Conservation (phyloP, 225 moss, liverwort and hornwort genomes). For the Bryum argenteum region DNA sequence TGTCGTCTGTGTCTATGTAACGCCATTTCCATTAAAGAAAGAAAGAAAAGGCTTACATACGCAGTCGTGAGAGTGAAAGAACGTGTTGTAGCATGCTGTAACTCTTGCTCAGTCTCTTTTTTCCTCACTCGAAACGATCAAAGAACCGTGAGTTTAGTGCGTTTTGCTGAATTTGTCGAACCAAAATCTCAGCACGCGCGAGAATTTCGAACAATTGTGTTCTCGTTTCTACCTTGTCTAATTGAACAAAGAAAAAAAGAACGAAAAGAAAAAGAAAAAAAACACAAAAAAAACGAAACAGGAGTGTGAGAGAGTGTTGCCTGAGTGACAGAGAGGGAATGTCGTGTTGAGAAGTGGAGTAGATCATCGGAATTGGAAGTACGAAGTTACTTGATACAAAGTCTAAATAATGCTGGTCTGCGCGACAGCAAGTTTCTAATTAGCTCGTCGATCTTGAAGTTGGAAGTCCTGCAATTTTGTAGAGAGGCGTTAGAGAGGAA, state of each 20-base stretch:
- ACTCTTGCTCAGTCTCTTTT: conserved; percentile 22
- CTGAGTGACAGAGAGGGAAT: not conserved
- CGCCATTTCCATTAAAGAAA: conserved; percentile 22
- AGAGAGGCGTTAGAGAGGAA: not conserved
- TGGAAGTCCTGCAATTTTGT: not conserved
- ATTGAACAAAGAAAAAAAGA: not conserved
- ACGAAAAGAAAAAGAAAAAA: not conserved
- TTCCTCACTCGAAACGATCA: conserved; percentile 8
- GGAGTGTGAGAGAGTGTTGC: conserved; percentile 9
- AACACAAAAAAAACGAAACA: not conserved
- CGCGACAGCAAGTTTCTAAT: conserved; percentile 15
- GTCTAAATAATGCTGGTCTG: conserved; percentile 22
- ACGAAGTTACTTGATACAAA: not conserved
- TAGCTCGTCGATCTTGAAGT: conserved; percentile 1
- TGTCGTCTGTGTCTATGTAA: conserved; percentile 15
- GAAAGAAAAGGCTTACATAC: conserved; percentile 6
- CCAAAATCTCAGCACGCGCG: conserved; percentile 28
- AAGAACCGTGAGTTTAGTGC: conserved; percentile 22
- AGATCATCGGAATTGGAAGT: conserved; percentile 18
- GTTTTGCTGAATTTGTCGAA: conserved; percentile 30
- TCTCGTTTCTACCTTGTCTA: conserved; percentile 13
- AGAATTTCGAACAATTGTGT: conserved; percentile 15
- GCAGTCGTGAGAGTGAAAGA: conserved; percentile 26
- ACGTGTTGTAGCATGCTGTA: conserved; percentile 23
- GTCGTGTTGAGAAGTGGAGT: not conserved